Evolutionary conservation across 2,329 filamentous ascomycete species (phyloP), one percentile per base, ranked within the genome.

Genomic region (Grosmannia serpens): DNA sequence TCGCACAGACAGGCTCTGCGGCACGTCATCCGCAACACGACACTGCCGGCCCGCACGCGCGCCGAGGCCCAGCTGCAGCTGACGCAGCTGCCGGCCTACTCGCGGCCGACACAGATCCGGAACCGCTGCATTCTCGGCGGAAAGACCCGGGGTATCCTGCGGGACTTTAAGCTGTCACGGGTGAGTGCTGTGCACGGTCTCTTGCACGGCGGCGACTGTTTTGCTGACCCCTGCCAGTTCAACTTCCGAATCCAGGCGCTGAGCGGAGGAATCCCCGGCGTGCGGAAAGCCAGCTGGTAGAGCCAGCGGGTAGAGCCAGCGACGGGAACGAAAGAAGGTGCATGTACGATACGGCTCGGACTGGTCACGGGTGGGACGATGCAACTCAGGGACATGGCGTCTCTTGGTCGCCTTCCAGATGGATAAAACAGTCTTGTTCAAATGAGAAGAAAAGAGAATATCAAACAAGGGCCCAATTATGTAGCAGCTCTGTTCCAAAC

Each of bases 281-380:
- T 99, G 58, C 90, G 86, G 80, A 95, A 95, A 78, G 94, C 94
- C 55, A 95, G 89, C 74, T 99, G 94, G 94, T 99, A 89, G 71
- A 69, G n/a, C n/a, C n/a, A n/a, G n/a, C n/a, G n/a, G n/a, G n/a
- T n/a, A n/a, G 11, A 47, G 22, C 15, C 7, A 3, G 9, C 15
- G 44, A 22, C 31, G 35, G 31, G 20, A 8, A 38, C 5, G 9
- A 55, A 38, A 27, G 52, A 27, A 26, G 58, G 47, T 27, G 24
- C 24, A 20, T 44, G 41, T 44, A 44, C 41, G 41, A 44, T 44
- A 44, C 5, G 31, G 31, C 31, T 10, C 10, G 31, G 31, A 33
- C 10, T 33, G 31, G 31, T 33, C 31, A 10, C 5, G 17, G 41
- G 8, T 44, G 41, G 20, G 8, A 20, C 41, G 20, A 44, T 44